phyloP scores from a whole-genome alignment of 2,329 filamentous ascomycete species.

The Thelonectria blattea region DNA sequence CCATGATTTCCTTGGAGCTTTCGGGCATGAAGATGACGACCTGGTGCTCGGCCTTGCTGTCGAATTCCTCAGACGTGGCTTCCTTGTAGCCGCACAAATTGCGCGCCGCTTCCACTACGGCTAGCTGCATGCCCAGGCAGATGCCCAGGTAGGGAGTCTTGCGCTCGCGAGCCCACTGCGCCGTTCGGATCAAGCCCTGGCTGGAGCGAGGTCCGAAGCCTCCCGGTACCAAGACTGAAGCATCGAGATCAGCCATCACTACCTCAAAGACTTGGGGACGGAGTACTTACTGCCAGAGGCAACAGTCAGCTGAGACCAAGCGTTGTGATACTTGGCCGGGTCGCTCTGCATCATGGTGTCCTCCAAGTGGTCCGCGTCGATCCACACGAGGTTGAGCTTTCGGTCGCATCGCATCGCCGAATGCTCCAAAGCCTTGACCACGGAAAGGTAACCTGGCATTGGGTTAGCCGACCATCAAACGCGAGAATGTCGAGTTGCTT shows the following conservation, averaged over 20 bases:
- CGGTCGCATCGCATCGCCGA: constrained; percentile 83
- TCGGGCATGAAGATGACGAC: constrained; percentile 88
- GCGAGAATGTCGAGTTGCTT: too few species aligned
- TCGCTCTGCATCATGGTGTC: constrained; percentile 62
- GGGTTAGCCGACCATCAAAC: too few species aligned
- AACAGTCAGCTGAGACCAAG: constrained; percentile 75
- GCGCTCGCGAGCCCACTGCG: constrained; percentile 85
- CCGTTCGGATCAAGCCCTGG: constrained; percentile 86
- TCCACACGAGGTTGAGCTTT: constrained; percentile 81
- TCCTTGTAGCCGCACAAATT: constrained; percentile 60
- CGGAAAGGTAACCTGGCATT: constrained; percentile 72
- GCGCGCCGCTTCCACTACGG: constrained; percentile 87
- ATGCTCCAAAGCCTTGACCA: constrained; percentile 87
- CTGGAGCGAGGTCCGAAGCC: constrained; percentile 60
- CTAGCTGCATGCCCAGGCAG: constrained; percentile 91
- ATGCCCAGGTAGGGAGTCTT: constrained; percentile 86
- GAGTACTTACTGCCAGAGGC: constrained; percentile 16
- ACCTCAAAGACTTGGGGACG: background rate
- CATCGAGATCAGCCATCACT: background rate
- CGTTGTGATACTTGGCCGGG: constrained; percentile 79
- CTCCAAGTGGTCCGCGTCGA: constrained; percentile 87
- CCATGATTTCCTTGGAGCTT: constrained; percentile 50
- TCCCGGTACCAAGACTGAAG: background rate
- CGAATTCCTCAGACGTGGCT: constrained; percentile 63
- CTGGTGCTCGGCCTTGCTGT: constrained; percentile 64